Evolutionary conservation across 345 rosid genomes (phyloP), one percentile per base, ranked within the genome.

Genomic region (Salix suchowensis): DNA sequence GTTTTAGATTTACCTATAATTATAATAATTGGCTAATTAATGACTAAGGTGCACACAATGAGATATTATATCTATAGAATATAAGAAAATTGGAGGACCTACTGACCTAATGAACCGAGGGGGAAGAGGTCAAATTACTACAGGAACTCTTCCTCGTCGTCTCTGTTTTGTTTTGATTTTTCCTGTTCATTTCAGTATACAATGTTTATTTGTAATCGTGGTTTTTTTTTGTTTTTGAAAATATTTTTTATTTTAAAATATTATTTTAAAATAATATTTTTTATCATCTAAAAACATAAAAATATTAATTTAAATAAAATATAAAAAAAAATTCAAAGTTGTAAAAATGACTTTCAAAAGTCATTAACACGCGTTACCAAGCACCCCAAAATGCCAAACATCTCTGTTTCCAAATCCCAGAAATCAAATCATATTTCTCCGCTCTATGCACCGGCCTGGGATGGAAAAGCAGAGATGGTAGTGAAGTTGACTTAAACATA

Each of bases 391-490:
- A 84, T 90, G 91, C 91, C 83, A 82, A 86, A 89, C 83, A 87
- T 87, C 89, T 87, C 88, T 74, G 68, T 78, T 83, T 79, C 71
- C 80, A 76, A 64, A 70, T 76, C 65, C 82, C 84, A 80, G 28
- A 34, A 28, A 70, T 65, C 66, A 19, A 10, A n/a, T 23, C 58
- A 36, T n/a, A 24, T 71, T 30, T 40, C 71, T 12, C 7, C 12
- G 74, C 28, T 48, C 19, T 14, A n/a, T 60, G 79, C 64, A 61
- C n/a, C 30, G 54, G 37, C 24, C 39, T 12, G 52, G 16, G 15
- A 13, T 62, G 69, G 81, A 74, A 80, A 81, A 61, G 80, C 84
- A 85, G 91, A 90, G 90, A 86, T 87, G 84, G 87, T 74, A 79
- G 84, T 90, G 90, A 87, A 82, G 86, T 87, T 87, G 85, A 83